A percentile compares a stretch with the other conserved stretches of the same genome.
Evolutionary conservation across 495 filamentous ascomycete genomes (phyloP).

Genomic region (Neurospora sp.): DNA sequence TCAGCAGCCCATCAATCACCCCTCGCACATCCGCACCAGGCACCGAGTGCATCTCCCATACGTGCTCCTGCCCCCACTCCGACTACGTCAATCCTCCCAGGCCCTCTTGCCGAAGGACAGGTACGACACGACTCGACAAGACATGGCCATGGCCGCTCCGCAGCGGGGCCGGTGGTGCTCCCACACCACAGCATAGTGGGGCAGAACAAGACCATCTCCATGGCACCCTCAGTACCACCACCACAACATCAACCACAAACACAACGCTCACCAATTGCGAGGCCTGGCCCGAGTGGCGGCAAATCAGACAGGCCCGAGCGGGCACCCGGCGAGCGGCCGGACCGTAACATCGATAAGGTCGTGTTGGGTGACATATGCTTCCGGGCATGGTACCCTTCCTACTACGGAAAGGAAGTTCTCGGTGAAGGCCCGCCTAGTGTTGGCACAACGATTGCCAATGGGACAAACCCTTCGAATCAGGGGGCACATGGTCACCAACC

Average conservation of each 20-base stretch:
- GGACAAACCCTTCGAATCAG: slow-evolving; percentile 6
- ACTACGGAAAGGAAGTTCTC: slow-evolving; percentile 69
- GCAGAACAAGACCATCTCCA: slow-evolving; percentile 15
- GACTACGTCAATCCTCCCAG: neutral
- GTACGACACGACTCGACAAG: neutral
- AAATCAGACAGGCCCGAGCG: neutral
- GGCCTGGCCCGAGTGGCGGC: slow-evolving; percentile 2
- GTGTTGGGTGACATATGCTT: slow-evolving; percentile 66
- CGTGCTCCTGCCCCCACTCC: neutral
- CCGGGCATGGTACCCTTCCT: slow-evolving; percentile 67
- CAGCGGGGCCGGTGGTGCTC: slow-evolving; percentile 5
- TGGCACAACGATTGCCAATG: slow-evolving; percentile 12
- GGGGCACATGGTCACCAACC: neutral
- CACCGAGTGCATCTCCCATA: neutral
- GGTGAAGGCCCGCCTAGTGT: slow-evolving; percentile 20
- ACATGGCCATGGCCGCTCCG: neutral
- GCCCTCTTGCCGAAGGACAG: neutral
- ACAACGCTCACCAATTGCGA: slow-evolving; percentile 12
- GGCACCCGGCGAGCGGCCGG: slow-evolving; percentile 14
- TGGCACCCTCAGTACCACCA: slow-evolving; percentile 12
- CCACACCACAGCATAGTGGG: slow-evolving; percentile 15
- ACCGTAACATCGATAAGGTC: slow-evolving; percentile 64
- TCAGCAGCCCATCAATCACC: neutral
- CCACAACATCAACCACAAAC: slow-evolving; percentile 3
- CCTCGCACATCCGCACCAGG: neutral